Conservation (phyloP, 495 filamentous ascomycete genomes). For the Penicillium cinerascens region DNA sequence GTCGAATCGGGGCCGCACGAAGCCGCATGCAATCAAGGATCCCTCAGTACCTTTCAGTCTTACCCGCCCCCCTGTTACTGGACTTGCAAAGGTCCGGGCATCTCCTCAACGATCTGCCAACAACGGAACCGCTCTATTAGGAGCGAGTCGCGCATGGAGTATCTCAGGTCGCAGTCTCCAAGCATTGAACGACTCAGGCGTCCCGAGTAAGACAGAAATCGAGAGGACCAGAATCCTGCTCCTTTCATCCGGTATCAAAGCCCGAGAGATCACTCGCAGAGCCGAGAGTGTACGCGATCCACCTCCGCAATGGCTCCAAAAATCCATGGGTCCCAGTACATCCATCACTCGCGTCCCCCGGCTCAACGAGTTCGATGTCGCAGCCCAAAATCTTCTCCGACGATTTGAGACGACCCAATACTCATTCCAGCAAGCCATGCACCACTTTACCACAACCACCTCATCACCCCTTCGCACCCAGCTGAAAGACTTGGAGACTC, state of each 20-base stretch:
- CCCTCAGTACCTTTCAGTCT: conserved; percentile 31
- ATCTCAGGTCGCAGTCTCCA: conserved; percentile 59
- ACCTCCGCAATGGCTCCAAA: conserved; percentile 38
- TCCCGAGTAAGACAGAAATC: conserved; percentile 59
- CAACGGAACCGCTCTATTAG: conserved; percentile 22
- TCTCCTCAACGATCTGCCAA: conserved; percentile 25
- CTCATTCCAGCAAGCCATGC: conserved; percentile 51
- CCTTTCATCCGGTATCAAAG: conserved; percentile 80
- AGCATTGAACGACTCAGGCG: conserved; percentile 29
- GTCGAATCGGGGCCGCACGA: conserved; percentile 21
- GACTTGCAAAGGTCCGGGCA: conserved; percentile 41
- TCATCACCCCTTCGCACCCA: conserved; percentile 42
- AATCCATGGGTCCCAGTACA: conserved; percentile 21
- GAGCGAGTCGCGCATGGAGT: conserved; percentile 53
- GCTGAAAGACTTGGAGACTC: conserved; percentile 47
- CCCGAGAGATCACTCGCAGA: conserved; percentile 67
- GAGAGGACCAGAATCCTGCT: conserved; percentile 70
- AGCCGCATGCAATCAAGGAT: conserved; percentile 30
- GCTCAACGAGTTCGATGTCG: conserved; percentile 63
- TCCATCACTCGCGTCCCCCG: conserved; percentile 51
- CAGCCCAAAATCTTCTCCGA: conserved; percentile 57
- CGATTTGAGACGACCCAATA: conserved; percentile 54
- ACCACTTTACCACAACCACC: conserved; percentile 46
- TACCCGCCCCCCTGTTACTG: conserved; percentile 44
- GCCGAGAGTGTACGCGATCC: conserved; percentile 48